These are phyloP conservation scores for Incumbomyces lentus DNA, from an alignment of 2,329 filamentous ascomycete species.

Conservation along the genomic window DNA sequence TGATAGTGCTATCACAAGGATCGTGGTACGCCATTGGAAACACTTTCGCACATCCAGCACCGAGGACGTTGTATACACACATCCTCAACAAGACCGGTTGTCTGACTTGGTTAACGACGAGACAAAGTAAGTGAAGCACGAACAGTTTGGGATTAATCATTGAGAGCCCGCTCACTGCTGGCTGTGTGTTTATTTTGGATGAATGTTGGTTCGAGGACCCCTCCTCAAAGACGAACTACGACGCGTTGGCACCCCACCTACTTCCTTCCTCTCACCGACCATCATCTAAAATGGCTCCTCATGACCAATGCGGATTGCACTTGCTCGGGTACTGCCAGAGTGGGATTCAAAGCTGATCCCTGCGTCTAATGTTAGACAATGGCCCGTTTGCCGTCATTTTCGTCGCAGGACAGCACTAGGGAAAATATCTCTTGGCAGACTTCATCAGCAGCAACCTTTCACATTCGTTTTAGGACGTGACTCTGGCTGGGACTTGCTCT, in stretches of 20 bases:
- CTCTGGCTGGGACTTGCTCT: too few species aligned
- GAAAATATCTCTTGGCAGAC: constrained; percentile 5
- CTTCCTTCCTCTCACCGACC: background rate
- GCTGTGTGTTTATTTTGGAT: too few species aligned
- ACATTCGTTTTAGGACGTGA: too few species aligned
- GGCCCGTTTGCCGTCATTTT: constrained; percentile 2
- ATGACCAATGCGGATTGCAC: background rate
- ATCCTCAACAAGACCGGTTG: too few species aligned
- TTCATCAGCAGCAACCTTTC: constrained; percentile 3
- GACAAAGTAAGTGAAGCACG: too few species aligned
- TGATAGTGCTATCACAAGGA: background rate
- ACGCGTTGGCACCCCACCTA: constrained; percentile 1
- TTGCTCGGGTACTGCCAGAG: constrained; percentile 6
- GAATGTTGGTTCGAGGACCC: background rate
- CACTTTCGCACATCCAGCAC: too few species aligned
- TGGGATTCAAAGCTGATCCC: background rate
- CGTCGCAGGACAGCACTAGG: background rate
- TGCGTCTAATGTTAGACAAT: background rate
- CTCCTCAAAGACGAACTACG: background rate
- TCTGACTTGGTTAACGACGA: too few species aligned
- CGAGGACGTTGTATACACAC: too few species aligned
- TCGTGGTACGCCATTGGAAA: background rate
- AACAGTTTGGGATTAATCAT: too few species aligned
- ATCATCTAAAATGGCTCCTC: background rate
- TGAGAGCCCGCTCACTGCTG: too few species aligned